These are phyloP conservation scores for Geoglossum cookeanum DNA, from an alignment of 2,329 filamentous ascomycete species.

Conservation along the genomic window DNA sequence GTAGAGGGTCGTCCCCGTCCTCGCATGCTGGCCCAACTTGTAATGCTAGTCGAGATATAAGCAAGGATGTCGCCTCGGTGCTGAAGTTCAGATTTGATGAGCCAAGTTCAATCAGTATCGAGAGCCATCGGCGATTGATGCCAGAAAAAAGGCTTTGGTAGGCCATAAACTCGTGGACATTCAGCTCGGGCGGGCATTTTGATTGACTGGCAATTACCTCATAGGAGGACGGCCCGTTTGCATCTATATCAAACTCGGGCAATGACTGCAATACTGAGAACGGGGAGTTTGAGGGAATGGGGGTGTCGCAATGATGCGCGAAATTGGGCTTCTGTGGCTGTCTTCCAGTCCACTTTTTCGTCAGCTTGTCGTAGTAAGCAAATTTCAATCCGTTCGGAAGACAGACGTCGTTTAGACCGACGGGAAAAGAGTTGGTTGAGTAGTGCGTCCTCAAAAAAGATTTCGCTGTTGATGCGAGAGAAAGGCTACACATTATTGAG, in stretches of 20 bases:
- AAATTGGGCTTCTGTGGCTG: slow-evolving; percentile 20
- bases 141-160: slow-evolving; percentile 31
- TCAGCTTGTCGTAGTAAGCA: slow-evolving; percentile 27
- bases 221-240: slow-evolving; percentile 32
- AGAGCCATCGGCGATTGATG: slow-evolving; percentile 26
- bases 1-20: slow-evolving; percentile 16
- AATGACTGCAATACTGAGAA: slow-evolving; percentile 12
- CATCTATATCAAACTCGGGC: slow-evolving; percentile 15
- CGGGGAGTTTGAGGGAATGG: slow-evolving; percentile 21
- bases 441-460: slow-evolving; percentile 32
- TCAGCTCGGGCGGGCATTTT: slow-evolving; percentile 27
- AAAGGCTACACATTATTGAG: slow-evolving; percentile 12
- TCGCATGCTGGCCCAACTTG: slow-evolving; percentile 33
- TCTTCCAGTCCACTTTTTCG: slow-evolving; percentile 22
- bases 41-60: slow-evolving; percentile 30
- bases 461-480: slow-evolving; percentile 28
- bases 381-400: slow-evolving; percentile 28
- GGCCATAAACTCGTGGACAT: slow-evolving; percentile 33
- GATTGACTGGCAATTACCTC: slow-evolving; percentile 31
- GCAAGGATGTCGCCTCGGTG: slow-evolving; percentile 24
- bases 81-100: slow-evolving; percentile 41
- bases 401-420: slow-evolving; percentile 23
- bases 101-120: slow-evolving; percentile 30
- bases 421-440: slow-evolving; percentile 21
- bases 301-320: slow-evolving; percentile 25